phyloP scores from a whole-genome alignment of 805 yeast species.

The Hanseniaspora hatyaiensis region DNA sequence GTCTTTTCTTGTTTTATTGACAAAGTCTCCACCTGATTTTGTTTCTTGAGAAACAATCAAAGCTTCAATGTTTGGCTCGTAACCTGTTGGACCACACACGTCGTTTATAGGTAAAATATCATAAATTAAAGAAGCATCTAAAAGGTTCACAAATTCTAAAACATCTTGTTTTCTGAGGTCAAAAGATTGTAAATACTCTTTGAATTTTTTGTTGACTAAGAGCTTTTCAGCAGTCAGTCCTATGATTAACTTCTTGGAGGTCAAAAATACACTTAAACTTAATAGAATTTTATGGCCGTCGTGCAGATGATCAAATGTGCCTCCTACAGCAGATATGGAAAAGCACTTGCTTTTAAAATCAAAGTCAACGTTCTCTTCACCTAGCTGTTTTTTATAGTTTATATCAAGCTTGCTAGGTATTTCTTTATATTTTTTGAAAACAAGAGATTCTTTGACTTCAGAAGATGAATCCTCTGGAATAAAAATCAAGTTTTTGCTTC shows the following conservation, averaged over 20 bases:
- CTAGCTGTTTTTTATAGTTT: neutral
- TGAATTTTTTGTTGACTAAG: slow-evolving; percentile 61
- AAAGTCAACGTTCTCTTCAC: slow-evolving; percentile 9
- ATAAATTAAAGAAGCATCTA: slow-evolving; percentile 38
- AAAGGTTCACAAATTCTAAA: slow-evolving; percentile 36
- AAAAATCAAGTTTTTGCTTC: neutral
- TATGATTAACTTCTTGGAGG: slow-evolving; percentile 47
- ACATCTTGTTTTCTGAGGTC: slow-evolving; percentile 41
- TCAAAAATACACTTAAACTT: slow-evolving; percentile 55
- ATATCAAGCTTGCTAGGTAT: neutral
- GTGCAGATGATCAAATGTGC: slow-evolving; percentile 93
- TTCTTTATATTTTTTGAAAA: neutral
- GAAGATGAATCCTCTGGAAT: neutral
- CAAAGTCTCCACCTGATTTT: slow-evolving; percentile 54
- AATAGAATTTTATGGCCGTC: slow-evolving; percentile 86
- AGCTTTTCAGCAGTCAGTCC: slow-evolving; percentile 76
- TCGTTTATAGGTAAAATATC: slow-evolving; percentile 61
- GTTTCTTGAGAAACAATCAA: slow-evolving; percentile 77
- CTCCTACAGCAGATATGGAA: slow-evolving; percentile 62
- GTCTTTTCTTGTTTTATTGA: slow-evolving; percentile 53
- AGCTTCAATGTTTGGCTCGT: slow-evolving; percentile 59
- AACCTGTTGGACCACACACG: slow-evolving; percentile 88
- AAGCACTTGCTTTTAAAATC: slow-evolving; percentile 24
- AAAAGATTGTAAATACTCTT: slow-evolving; percentile 51
- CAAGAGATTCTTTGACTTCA: neutral